Evolutionary conservation across 2,329 filamentous ascomycete species (phyloP).

Genomic region (Fusarium dlaminii): DNA sequence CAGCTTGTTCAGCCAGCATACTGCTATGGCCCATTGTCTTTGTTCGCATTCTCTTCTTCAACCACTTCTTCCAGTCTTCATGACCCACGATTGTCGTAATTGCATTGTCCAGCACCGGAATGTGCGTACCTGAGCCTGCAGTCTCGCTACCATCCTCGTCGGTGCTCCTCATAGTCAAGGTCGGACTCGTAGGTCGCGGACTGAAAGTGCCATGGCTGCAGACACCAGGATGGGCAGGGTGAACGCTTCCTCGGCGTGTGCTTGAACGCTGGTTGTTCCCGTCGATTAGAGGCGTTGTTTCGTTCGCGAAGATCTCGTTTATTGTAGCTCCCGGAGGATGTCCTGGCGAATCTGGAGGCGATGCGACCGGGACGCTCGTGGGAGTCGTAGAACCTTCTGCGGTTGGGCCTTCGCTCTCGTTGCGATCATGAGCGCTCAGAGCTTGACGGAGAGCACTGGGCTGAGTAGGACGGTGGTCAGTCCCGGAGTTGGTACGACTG

Average conservation of each 20-base stretch:
- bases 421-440: conserved; percentile 48
- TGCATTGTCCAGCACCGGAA: conserved; percentile 52
- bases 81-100: conserved; percentile 51
- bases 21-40: conserved; percentile 79
- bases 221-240: conserved; percentile 55
- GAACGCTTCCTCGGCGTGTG: conserved; percentile 35
- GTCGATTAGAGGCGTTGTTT: conserved; percentile 62
- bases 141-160: conserved; percentile 47
- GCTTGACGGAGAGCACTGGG: conserved; percentile 59
- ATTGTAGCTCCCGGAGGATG: conserved; percentile 35
- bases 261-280: conserved; percentile 34
- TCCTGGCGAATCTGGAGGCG: conserved; percentile 37
- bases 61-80: conserved; percentile 59
- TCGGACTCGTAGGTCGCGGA: conserved; percentile 66
- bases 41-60: conserved; percentile 62
- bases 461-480: conserved; percentile 53
- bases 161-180: conserved; percentile 46
- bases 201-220: conserved; percentile 84
- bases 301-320: conserved; percentile 46
- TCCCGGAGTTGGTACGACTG: conserved; percentile 43
- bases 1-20: conserved; percentile 75
- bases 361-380: conserved; percentile 28
- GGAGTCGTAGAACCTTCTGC: conserved; percentile 1
- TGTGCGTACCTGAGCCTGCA: conserved; percentile 45
- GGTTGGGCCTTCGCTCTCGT: conserved; percentile 9